These are phyloP conservation scores for Stentor coeruleus DNA, from an alignment of 73 alveolate genomes.

Conservation along the genomic window DNA sequence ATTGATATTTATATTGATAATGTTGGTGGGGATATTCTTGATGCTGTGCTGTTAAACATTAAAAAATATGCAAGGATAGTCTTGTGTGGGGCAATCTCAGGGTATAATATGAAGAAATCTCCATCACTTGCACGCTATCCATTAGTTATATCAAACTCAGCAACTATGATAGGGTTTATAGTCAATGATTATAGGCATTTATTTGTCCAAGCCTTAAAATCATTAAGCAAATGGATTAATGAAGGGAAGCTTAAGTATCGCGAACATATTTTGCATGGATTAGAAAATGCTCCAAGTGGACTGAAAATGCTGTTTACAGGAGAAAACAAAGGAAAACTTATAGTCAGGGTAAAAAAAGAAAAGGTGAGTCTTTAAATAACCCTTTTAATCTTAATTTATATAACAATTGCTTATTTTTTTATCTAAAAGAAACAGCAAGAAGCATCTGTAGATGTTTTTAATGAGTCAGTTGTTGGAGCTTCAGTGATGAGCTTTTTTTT, in stretches of 20 bases:
- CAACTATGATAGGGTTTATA: background rate
- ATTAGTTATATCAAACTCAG: background rate
- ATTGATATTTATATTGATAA: conserved; percentile 26
- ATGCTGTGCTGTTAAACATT: conserved; percentile 24
- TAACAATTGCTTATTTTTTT: too few species aligned
- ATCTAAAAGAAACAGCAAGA: too few species aligned
- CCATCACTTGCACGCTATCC: background rate
- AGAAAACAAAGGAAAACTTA: background rate
- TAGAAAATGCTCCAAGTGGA: conserved; percentile 10
- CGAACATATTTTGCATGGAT: background rate
- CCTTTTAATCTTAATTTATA: too few species aligned
- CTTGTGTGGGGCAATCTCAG: conserved; percentile 35
- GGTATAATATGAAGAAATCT: conserved; percentile 7
- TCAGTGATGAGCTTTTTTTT: too few species aligned
- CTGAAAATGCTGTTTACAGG: background rate
- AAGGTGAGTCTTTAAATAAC: conserved; percentile 7
- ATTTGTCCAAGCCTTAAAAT: background rate
- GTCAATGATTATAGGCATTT: background rate
- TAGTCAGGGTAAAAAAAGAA: background rate
- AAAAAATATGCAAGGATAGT: conserved; percentile 29
- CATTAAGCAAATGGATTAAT: background rate
- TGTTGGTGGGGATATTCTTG: conserved; percentile 30
- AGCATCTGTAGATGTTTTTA: too few species aligned
- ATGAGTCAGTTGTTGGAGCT: too few species aligned
- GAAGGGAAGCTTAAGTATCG: background rate